phyloP scores from a whole-genome alignment of 176 grass and related monocot species.

The Guadua angustifolia region DNA sequence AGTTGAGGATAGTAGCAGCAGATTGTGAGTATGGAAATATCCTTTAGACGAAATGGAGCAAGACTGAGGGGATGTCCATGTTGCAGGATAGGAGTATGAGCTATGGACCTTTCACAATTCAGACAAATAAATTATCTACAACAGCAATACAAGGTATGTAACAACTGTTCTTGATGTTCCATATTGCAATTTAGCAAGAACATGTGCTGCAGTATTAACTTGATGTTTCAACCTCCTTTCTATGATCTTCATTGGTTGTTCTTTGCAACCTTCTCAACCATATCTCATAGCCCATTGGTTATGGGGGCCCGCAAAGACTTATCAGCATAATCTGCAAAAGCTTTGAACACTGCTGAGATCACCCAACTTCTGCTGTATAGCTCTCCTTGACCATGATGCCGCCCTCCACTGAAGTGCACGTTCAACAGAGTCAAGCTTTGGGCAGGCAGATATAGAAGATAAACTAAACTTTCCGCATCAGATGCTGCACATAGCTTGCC shows the following conservation, averaged over 20 bases:
- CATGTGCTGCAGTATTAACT: slow-evolving; percentile 39
- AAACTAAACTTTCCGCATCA: slow-evolving; percentile 88
- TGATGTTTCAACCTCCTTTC: slow-evolving; percentile 75
- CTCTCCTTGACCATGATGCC: slow-evolving; percentile 81
- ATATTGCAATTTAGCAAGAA: not conserved
- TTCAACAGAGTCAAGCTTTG: slow-evolving; percentile 89
- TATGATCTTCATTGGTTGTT: slow-evolving; percentile 90
- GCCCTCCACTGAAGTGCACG: slow-evolving; percentile 92
- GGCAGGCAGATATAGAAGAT: slow-evolving; percentile 85
- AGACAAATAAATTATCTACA: slow-evolving; percentile 64
- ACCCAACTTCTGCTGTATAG: slow-evolving; percentile 94
- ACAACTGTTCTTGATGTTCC: slow-evolving; percentile 37
- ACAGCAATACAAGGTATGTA: slow-evolving; percentile 47
- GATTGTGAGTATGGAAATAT: slow-evolving; percentile 21
- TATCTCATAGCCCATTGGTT: slow-evolving; percentile 93
- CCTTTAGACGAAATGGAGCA: not conserved
- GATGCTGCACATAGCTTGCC: slow-evolving; percentile 91
- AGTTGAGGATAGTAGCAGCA: slow-evolving; percentile 58
- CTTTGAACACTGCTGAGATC: slow-evolving; percentile 95
- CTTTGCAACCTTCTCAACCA: slow-evolving; percentile 88
- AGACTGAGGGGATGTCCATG: not conserved
- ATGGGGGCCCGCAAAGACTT: slow-evolving; percentile 94
- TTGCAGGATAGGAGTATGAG: slow-evolving; percentile 21
- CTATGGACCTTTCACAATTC: slow-evolving; percentile 59
- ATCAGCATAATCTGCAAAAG: slow-evolving; percentile 97